Conservation (phyloP, 2,329 filamentous ascomycete genomes). For the Colletotrichum tanaceti region DNA sequence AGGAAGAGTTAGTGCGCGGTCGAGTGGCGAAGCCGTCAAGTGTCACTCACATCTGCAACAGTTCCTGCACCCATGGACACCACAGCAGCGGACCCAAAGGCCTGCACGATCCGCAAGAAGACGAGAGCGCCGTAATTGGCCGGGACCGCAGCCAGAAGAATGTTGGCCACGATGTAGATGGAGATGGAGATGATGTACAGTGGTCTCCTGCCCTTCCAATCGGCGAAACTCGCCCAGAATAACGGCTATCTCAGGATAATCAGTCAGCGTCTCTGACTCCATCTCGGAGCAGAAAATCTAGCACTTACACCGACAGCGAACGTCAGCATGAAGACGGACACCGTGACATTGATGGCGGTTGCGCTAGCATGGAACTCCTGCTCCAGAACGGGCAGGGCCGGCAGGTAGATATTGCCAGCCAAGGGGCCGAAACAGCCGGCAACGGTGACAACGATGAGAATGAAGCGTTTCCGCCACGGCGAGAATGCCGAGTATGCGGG, state of each 20-base stretch:
- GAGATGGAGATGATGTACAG: conserved; percentile 55
- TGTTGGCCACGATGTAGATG: conserved; percentile 54
- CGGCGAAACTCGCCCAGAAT: conserved; percentile 55
- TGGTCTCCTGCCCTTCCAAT: conserved; percentile 53
- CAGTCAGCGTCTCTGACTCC: not conserved
- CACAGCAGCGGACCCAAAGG: conserved; percentile 56
- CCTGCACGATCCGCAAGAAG: conserved; percentile 55
- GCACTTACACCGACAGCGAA: conserved; percentile 53
- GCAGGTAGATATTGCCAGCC: conserved; percentile 58
- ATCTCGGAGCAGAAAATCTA: not conserved
- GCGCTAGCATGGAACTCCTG: conserved; percentile 51
- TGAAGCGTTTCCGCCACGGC: conserved; percentile 49
- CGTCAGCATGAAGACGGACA: conserved; percentile 58
- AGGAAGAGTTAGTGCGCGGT: conserved; percentile 16
- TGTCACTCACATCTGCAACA: conserved; percentile 50
- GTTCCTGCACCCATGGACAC: conserved; percentile 57
- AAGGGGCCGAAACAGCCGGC: conserved; percentile 57
- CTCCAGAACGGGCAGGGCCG: conserved; percentile 52
- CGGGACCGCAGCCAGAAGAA: conserved; percentile 53
- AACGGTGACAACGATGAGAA: conserved; percentile 53
- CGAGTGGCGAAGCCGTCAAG: not conserved
- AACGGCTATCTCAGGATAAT: conserved; percentile 48
- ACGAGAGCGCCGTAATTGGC: conserved; percentile 53
- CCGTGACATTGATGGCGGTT: conserved; percentile 55
- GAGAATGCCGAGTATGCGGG: conserved; percentile 54